phyloP scores from a whole-genome alignment of 176 grass and related monocot genomes.

The Microstegium vimineum region DNA sequence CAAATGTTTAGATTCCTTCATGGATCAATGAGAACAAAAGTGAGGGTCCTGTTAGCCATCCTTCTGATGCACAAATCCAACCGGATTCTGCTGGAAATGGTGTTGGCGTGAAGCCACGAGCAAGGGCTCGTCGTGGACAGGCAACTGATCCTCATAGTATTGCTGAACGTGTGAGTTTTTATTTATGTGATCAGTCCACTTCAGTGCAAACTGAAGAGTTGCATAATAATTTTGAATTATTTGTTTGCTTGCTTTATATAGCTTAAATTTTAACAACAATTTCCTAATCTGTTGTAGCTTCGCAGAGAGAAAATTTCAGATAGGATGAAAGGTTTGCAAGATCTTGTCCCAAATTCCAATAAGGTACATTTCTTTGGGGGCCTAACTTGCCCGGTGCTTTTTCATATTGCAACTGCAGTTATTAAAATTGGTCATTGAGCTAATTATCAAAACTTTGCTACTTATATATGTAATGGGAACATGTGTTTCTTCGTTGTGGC shows the following conservation, averaged over 20 bases:
- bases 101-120: conserved; percentile 43
- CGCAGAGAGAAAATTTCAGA: conserved; percentile 80
- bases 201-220: not conserved
- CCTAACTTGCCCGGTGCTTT: not conserved
- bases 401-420: not conserved
- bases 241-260: not conserved
- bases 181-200: not conserved
- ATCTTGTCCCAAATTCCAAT: conserved; percentile 73
- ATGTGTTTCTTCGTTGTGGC: not conserved
- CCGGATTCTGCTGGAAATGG: conserved; percentile 35
- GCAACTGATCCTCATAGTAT: conserved; percentile 90
- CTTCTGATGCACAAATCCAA: conserved; percentile 35
- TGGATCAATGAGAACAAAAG: conserved; percentile 28
- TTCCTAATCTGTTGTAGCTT: conserved; percentile 50
- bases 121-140: conserved; percentile 61
- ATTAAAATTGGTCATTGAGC: not conserved
- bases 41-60: conserved; percentile 30
- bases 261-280: conserved; percentile 11
- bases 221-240: conserved; percentile 7
- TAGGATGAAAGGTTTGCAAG: conserved; percentile 82
- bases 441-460: not conserved
- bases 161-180: conserved; percentile 61
- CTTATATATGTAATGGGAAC: not conserved
- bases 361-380: conserved; percentile 39
- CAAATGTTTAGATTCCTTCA: conserved; percentile 27